Evolutionary conservation across 805 yeast genomes (phyloP), one percentile per base, ranked within the genome.

Genomic region (Candida caryicola): DNA sequence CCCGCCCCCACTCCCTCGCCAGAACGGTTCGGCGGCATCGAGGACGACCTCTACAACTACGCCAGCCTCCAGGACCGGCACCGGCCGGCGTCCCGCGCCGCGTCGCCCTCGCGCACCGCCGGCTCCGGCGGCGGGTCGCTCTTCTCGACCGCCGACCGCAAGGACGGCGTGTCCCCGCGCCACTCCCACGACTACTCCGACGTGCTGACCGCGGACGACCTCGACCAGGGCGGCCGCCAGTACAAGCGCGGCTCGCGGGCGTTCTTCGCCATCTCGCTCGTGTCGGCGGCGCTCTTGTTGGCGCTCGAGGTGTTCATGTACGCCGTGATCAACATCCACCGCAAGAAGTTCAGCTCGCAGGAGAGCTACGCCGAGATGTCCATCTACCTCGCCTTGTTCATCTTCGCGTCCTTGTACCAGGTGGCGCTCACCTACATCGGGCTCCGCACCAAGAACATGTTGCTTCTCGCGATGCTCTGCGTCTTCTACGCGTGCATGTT

Each of bases 311-410:
- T 52, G 3, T 66, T 64, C 48, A 54, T 71, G 48, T 70, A 63
- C 42, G 69, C 66, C 0, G 64, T 62, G 6, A 64, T 64, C 35
- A 60, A 64, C 35, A 41, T 52, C n/a, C 66, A 69, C 44, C 51
- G 59, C 41, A 31, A 43, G 21, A 36, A 39, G 16, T 41, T 55
- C 30, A 41, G 54, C 16, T 46, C 42, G 33, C 39, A 53, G 35
- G 34, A 25, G 4, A 37, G 47, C 23, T 61, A 57, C 34, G 43
- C 54, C 28, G 59, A 66, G 43, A 45, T 66, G 40, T 55, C 66
- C 28, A 70, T 73, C 14, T 73, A 62, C 47, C 51, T 74, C 39
- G 72, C 77, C 2, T 55, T 73, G n/a, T 72, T 71, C 48, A 67
- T 71, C 25, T 73, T 74, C 47, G 74, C 76, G 4, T 69, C 62